These are phyloP conservation scores for Candida sithepensis DNA, from an alignment of 805 yeast species.

Conservation along the genomic window DNA sequence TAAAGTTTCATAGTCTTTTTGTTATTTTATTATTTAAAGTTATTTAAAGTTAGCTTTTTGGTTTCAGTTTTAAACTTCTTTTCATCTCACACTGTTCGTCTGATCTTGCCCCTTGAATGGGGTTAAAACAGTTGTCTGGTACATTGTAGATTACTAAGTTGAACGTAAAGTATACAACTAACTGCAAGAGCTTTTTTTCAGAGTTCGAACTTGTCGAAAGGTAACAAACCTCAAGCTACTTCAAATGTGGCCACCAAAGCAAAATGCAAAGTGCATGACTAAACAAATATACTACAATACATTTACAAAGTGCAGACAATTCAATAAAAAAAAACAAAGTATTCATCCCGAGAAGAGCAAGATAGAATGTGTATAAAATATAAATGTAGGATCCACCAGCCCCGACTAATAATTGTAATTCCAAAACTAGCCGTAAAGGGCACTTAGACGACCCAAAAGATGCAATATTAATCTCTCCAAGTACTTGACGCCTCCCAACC, in stretches of 20 bases:
- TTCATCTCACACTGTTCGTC: not conserved
- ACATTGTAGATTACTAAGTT: too few relatives aligned
- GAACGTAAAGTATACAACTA: too few relatives aligned
- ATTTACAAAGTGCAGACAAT: not conserved
- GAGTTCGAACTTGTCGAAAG: too few relatives aligned
- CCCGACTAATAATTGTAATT: constrained; percentile 40
- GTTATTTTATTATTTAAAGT: not conserved
- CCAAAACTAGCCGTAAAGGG: constrained; percentile 48
- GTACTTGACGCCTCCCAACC: constrained; percentile 64
- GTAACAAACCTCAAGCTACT: too few relatives aligned
- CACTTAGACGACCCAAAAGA: constrained; percentile 61
- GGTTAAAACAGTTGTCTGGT: too few relatives aligned
- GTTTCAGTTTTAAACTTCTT: not conserved
- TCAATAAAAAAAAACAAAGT: not conserved
- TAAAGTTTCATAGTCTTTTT: not conserved
- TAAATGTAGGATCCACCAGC: constrained; percentile 66
- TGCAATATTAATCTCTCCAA: constrained; percentile 53
- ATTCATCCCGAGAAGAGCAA: too few relatives aligned
- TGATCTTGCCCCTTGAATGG: too few relatives aligned
- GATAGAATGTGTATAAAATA: too few relatives aligned
- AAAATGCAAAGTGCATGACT: too few relatives aligned
- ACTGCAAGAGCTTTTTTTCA: too few relatives aligned
- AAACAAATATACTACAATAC: not conserved
- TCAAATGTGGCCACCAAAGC: too few relatives aligned
- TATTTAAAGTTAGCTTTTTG: too few relatives aligned